Base-by-base conservation (phyloP, 1,284 basidiomycete genomes). In the Cutaneotrichosporon cyanovorans region DNA sequence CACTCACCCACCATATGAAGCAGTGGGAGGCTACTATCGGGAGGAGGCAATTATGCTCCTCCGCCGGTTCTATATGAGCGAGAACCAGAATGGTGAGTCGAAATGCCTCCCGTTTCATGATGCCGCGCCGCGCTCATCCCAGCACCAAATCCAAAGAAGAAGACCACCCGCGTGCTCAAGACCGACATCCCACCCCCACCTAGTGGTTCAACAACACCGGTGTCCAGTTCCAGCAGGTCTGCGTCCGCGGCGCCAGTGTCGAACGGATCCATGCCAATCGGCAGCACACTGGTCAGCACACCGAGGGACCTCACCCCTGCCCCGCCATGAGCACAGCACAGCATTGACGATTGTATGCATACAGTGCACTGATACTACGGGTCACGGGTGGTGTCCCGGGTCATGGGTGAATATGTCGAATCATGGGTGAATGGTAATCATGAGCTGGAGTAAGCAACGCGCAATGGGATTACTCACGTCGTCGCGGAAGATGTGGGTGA, bases 31-130 rank as follows among this genome's bases (percentile, higher is more conserved):
- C 2, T 91, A 85, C 65, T 77, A 80, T 51, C 78, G 92, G 30
- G 89, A 96, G 62, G 89, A 95, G 53, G 91, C 93, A 7, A 97
- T 98, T 65, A 85, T 98, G 82, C 78, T 95, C 34, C 74, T 98
- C 18, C 83, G 95, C 9, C 79, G 85, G 30, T 98, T 98, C 72
- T 98, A 98, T 72, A 80, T 97, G 60, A 92, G 88, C 0, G 90
- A 96, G 68, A 98, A 99, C 67, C 76, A 77, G 8, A 92, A 93
- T 62, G 92, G 92, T 90, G 55, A 40, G 78, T 66, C n/a, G n/a
- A n/a, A n/a, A n/a, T n/a, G n/a, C n/a, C n/a, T n/a, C n/a, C n/a
- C n/a, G n/a, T n/a, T n/a, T n/a, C 30, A 4, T 14, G 28, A n/a
- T 20, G 15, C 42, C n/a, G 4, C 19, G 9, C 19, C 10, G 19